Evolutionary conservation across 805 yeast genomes (phyloP), one percentile per base, ranked within the genome.

Genomic region (Pichia phayaonensis): DNA sequence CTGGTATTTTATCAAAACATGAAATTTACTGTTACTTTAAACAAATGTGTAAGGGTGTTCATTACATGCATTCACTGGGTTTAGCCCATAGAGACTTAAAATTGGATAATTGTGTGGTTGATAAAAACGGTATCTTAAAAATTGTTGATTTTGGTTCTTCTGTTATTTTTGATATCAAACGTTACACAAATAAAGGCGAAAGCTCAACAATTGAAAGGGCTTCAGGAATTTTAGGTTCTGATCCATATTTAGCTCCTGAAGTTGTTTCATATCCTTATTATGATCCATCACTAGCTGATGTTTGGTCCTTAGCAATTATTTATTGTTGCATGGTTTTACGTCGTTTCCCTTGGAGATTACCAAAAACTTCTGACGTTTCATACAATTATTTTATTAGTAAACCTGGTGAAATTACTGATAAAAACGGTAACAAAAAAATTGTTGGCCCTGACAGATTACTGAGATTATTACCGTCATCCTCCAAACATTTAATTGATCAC

Each of bases 181-280:
- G 40, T 31, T 51, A 42, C 36, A 31, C 34, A 10, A 16, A 46
- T 15, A 44, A 44, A 13, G 49, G 46, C 5, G 10, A 45, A 24
- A 39, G 50, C 6, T 31, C 38, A 7, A 46, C 47, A 2, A 75
- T 80, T 22, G 80, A 85, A 18, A 71, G 75, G 52, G 90, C 96
- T 0, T 75, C 78, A 41, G 98, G 98, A 16, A 78, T 92, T 22
- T 95, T 92, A 13, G 99, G 99, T 16, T 86, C 95, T 2, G 99
- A 92, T 66, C 98, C 99, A 2, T 92, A 92, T 62, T 70, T 92
- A 54, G 94, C 97, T 0, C 98, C 98, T 0, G 99, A 92, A 65
- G 90, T 92, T 42, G 74, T 92, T 50, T 62, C 69, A 21, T 50
- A 59, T 51, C 54, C 66, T 8, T 59, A 64, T 43, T 92, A 92